Percentiles rank a stretch among this genome's conserved stretches.
Conservation (phyloP, 2,329 filamentous ascomycete species). For the Chaetomiaceae sp. region DNA sequence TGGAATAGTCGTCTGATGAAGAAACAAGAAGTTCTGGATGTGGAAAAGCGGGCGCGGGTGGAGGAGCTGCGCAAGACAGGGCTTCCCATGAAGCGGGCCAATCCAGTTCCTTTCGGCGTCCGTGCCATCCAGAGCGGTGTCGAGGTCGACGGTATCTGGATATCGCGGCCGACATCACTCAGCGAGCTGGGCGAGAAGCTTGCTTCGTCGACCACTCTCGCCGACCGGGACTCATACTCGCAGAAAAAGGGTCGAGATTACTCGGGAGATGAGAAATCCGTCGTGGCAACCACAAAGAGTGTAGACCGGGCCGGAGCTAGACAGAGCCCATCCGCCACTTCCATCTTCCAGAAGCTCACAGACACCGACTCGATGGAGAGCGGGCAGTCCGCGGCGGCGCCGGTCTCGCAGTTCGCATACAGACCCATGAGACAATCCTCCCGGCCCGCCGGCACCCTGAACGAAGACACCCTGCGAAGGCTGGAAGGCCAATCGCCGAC, state of each 20-base stretch:
- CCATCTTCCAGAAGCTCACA: conserved; percentile 12
- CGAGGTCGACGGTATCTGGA: conserved; percentile 81
- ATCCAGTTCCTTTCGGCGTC: conserved; percentile 79
- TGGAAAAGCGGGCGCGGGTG: conserved; percentile 55
- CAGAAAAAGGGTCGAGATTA: conserved; percentile 16
- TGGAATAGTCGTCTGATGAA: conserved; percentile 52
- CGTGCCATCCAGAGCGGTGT: conserved; percentile 79
- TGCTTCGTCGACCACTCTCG: conserved; percentile 22
- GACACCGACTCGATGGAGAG: conserved; percentile 15
- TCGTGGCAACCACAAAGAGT: conserved; percentile 9
- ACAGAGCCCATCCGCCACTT: conserved; percentile 13
- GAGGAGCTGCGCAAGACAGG: conserved; percentile 53
- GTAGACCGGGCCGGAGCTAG: not conserved
- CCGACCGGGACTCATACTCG: conserved; percentile 15
- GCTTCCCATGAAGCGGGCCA: conserved; percentile 38
- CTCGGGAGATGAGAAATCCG: conserved; percentile 15
- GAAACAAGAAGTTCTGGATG: conserved; percentile 61
- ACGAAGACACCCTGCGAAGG: conserved; percentile 28
- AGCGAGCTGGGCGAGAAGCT: conserved; percentile 23
- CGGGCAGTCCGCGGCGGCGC: conserved; percentile 9
- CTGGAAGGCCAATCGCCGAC: conserved; percentile 26
- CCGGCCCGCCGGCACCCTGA: conserved; percentile 15
- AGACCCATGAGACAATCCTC: not conserved
- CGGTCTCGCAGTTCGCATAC: conserved; percentile 19
- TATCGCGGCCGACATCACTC: conserved; percentile 50